phyloP scores from a whole-genome alignment of 2,329 filamentous ascomycete species.

The Penicillium italicum region DNA sequence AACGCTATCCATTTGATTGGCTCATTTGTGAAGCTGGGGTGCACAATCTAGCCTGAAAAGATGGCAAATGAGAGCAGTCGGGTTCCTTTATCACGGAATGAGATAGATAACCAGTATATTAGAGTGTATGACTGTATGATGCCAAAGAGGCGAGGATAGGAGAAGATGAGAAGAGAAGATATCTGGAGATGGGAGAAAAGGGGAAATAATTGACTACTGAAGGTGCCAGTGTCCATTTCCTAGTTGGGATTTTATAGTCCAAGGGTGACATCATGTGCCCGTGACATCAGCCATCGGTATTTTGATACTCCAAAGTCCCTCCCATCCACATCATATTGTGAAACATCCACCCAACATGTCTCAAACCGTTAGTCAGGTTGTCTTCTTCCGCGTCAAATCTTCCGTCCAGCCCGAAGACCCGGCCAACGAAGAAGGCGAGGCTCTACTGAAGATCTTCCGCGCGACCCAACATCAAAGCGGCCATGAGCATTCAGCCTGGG shows the following conservation, averaged over 20 bases:
- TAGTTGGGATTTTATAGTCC: not conserved
- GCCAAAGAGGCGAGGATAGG: not conserved
- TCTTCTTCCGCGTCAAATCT: conserved; percentile 38
- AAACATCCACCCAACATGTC: conserved; percentile 20
- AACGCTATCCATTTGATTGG: not conserved
- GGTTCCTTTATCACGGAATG: not conserved
- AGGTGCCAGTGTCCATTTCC: not conserved
- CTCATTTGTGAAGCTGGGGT: not conserved
- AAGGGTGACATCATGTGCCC: not conserved
- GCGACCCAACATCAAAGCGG: conserved; percentile 34
- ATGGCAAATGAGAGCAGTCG: not conserved
- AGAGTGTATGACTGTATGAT: not conserved
- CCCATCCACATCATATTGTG: not conserved
- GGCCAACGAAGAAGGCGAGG: conserved; percentile 30
- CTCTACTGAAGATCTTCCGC: conserved; percentile 29
- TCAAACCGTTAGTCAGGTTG: conserved; percentile 32
- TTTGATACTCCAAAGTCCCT: not conserved
- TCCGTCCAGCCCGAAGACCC: conserved; percentile 39
- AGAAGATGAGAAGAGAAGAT: too few relatives aligned
- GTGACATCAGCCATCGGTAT: conserved; percentile 3
- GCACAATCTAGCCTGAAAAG: not conserved
- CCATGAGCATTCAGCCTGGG: conserved; percentile 37
- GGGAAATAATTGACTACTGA: not conserved
- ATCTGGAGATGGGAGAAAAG: too few relatives aligned
- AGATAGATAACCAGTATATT: not conserved